Evolutionary conservation across 371 early-diverging fungal species (phyloP), one percentile per base, ranked within the genome.

Genomic region (Massospora cicadina): DNA sequence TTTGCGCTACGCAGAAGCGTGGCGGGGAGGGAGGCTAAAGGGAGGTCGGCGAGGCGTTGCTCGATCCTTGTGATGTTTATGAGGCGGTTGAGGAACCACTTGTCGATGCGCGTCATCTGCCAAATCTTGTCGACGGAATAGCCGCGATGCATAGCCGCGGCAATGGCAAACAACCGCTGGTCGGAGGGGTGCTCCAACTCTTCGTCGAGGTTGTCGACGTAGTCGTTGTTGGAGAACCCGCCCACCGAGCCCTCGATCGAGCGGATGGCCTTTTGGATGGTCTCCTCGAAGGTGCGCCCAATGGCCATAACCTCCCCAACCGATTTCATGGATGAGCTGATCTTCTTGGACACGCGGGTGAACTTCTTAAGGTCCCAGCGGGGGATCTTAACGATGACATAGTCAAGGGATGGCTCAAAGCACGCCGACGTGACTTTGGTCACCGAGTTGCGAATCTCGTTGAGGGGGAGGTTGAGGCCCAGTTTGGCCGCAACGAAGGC

Each of bases 221-320:
- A 75, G 27, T 68, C 31, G 7, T 84, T 72, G 23, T 79, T 65
- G 55, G 81, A 78, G 73, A 86, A 87, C 53, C 88, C 88, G 58
- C 71, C 72, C 69, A 85, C 86, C 62, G 77, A 71, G 29, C 81
- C 81, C 65, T 87, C 88, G 3, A 85, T 84, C 58, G 79, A 79
- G 57, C 89, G 85, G 65, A 87, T 85, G 33, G 89, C 89, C 80
- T 95, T 93, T 72, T 95, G 94, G 69, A 95, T 72, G 32, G 82
- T 80, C 72, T 95, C 96, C 73, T 95, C 96, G 68, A 90, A 95
- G 0, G 91, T 92, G 57, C 94, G 83, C 26, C 94, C 95, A 65
- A 95, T 91, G 3, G 93, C 91, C 96, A 95, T 95, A 60, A 93
- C 93, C 71, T 95, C 96, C 69, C 96, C 96, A 2, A 95, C 94